phyloP scores from a whole-genome alignment of 257 asterid genomes.

The Solanum phureja region DNA sequence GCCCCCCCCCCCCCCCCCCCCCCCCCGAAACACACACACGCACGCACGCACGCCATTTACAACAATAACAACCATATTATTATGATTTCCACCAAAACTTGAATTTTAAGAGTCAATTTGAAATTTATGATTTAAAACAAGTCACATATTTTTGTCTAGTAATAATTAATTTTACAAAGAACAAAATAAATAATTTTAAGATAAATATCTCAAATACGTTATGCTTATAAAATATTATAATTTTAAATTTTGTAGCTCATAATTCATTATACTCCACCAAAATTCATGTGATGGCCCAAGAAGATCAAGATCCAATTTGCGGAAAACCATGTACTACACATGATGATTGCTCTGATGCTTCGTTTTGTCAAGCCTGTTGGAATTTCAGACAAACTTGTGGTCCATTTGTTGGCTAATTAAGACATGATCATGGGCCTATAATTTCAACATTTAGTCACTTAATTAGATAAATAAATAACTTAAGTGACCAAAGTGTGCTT shows the following conservation, averaged over 20 bases:
- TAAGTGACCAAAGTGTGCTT: not conserved
- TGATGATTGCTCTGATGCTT: not conserved
- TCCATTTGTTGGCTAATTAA: not conserved
- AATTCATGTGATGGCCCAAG: not conserved
- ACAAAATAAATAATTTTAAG: not conserved
- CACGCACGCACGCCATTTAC: not conserved
- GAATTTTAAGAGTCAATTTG: not conserved
- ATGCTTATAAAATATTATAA: not conserved
- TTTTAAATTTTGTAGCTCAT: not conserved
- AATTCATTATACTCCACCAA: not conserved
- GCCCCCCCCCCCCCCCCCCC: too few species aligned
- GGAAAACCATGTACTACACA: not conserved
- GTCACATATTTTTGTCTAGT: not conserved
- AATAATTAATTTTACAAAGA: fast-evolving
- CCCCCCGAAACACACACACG: too few species aligned
- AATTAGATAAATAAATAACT: not conserved
- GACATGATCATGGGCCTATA: not conserved
- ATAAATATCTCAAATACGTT: not conserved
- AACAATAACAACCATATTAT: not conserved
- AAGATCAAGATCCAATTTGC: not conserved
- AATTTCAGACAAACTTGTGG: not conserved
- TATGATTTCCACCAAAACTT: not conserved
- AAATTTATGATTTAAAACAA: not conserved
- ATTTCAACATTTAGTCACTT: not conserved
- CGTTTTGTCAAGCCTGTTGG: not conserved